A percentile compares a stretch with the other conserved stretches of the same genome.
Conservation (phyloP, 495 filamentous ascomycete species). For the Platismatia glauca region DNA sequence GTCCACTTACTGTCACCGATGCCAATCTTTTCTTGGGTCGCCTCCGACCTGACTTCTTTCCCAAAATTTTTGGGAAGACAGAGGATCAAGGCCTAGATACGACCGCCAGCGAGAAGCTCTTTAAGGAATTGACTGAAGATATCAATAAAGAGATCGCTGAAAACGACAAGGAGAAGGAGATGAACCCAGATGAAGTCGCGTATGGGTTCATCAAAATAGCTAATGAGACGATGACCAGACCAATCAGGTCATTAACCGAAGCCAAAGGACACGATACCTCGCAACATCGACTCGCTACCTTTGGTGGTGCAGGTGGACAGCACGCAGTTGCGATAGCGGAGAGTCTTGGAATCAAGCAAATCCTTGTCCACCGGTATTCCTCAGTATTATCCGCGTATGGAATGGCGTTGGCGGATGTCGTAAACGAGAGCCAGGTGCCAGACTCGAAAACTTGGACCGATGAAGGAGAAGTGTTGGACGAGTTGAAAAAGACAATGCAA, state of each 20-base stretch:
- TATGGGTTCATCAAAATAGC: conserved; percentile 87
- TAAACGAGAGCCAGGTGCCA: conserved; percentile 86
- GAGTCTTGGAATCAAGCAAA: conserved; percentile 75
- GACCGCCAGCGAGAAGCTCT: conserved; percentile 64
- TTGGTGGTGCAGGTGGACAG: conserved; percentile 92
- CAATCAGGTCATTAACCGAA: conserved; percentile 87
- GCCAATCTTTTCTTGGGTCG: conserved; percentile 87
- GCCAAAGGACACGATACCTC: conserved; percentile 89
- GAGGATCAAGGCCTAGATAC: conserved; percentile 81
- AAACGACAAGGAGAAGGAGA: conserved; percentile 51
- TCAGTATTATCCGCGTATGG: conserved; percentile 94
- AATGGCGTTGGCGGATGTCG: conserved; percentile 92
- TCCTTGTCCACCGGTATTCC: conserved; percentile 84
- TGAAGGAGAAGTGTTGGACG: conserved; percentile 41
- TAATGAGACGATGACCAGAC: conserved; percentile 91
- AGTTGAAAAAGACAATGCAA: conserved; percentile 40
- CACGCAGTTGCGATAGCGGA: conserved; percentile 95
- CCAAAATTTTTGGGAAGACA: conserved; percentile 89
- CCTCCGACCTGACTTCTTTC: conserved; percentile 88
- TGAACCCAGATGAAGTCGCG: conserved; percentile 81
- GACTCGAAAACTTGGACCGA: conserved; percentile 71
- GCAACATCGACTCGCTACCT: conserved; percentile 79
- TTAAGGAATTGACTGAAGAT: conserved; percentile 66
- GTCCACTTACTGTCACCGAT: conserved; percentile 86
- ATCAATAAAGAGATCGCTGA: conserved; percentile 57